Evolutionary conservation across 2,329 filamentous ascomycete genomes (phyloP), one percentile per base, ranked within the genome.

Genomic region (Pyricularia sp.): DNA sequence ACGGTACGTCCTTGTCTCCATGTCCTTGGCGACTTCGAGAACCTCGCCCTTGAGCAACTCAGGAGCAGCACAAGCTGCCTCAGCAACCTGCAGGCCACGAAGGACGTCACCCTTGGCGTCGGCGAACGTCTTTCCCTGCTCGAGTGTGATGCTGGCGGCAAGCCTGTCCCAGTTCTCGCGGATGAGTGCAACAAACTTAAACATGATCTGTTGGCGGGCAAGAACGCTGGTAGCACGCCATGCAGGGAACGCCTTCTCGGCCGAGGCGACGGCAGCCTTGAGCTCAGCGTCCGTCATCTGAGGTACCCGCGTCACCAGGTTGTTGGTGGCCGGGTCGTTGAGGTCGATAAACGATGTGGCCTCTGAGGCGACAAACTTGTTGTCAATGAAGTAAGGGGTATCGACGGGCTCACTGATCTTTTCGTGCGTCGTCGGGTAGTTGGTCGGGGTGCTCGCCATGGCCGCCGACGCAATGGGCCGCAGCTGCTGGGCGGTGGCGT

Each of bases 121-220:
- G 68, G 90, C 90, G 78, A 94, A 90, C 0, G 92, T 95, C 86
- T 95, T 95, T 78, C 92, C 92, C 83, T 95, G 92, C 82, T 95
- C 92, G 69, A 94, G 84, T 7, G 91, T 94, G 78, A 95, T 95
- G 81, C 90, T 93, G 14, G 92, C 92, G 20, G 92, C 92, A 73
- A 95, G 81, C 23, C 92, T 85, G 78, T 95, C 92, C 91, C 91
- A 94, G 81, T 95, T 90, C 81, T 94, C 90, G 68, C 91, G 84
- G 77, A 95, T 92, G 76, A 95, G 82, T 36, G 85, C 85, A 42
- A 93, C 91, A 75, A 93, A 93, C 79, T 90, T 91, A 85, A 95
- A 94, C 90, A 94, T 93, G 81, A 94, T 90, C 81, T 92, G 88
- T 83, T 95, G 92, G 71, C 92, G 85, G 71, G 86, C 82, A 72